A percentile compares a stretch with the other conserved stretches of the same genome.
These are phyloP conservation scores for Sporothrix euskadiensis DNA, from an alignment of 2,329 filamentous ascomycete genomes.

Conservation along the genomic window DNA sequence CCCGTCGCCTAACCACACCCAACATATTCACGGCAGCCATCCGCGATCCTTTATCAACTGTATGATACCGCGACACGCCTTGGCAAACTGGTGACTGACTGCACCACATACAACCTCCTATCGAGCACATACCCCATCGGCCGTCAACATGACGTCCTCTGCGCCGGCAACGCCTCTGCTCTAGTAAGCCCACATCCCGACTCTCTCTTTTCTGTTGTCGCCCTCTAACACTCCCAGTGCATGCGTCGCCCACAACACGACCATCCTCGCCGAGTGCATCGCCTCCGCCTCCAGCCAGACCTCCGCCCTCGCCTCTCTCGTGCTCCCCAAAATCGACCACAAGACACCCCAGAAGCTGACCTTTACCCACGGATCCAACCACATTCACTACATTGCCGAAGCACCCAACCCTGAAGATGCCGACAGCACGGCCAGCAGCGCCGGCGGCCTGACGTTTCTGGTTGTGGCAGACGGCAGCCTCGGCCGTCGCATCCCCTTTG, in stretches of 20 bases:
- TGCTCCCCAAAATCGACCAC: constrained; percentile 94
- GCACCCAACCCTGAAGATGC: constrained; percentile 63
- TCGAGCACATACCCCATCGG: not conserved
- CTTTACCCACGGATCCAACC: constrained; percentile 86
- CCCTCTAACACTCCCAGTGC: constrained; percentile 55
- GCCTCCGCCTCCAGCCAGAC: constrained; percentile 79
- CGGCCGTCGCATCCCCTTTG: constrained; percentile 86
- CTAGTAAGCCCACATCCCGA: constrained; percentile 29
- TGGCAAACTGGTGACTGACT: not conserved
- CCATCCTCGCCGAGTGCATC: constrained; percentile 91
- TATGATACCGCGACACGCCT: not conserved
- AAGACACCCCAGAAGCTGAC: constrained; percentile 80
- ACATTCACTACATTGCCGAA: constrained; percentile 94
- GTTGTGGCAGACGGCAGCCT: constrained; percentile 80
- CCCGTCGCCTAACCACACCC: not conserved
- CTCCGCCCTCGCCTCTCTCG: constrained; percentile 84
- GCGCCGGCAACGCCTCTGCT: constrained; percentile 30
- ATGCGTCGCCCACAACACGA: constrained; percentile 91
- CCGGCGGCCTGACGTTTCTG: constrained; percentile 86
- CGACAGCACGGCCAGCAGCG: constrained; percentile 57
- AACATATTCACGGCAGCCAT: not conserved
- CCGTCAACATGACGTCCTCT: constrained; percentile 22
- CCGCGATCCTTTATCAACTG: not conserved
- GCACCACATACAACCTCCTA: not conserved
- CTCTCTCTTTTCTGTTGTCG: not conserved